Evolutionary conservation across 2,329 filamentous ascomycete species (phyloP), one percentile per base, ranked within the genome.

Genomic region (Aspergillus sergii): DNA sequence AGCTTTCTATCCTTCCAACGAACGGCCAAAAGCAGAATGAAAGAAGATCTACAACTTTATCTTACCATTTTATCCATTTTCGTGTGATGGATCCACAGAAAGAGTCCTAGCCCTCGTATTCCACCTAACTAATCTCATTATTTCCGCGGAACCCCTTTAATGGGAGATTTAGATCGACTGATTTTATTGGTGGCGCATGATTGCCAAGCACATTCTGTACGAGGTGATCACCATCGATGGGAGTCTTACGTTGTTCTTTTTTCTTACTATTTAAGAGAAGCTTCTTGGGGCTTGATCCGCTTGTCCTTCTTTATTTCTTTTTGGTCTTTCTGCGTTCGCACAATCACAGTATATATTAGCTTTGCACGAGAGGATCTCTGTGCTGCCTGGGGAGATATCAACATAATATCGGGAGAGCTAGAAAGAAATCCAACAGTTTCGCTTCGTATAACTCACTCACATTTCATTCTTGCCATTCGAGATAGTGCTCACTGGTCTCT

Each of bases 261-360:
- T 16, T 23, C 4, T 11, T 21, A 12, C 11, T 14, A 14, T 23
- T 46, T 21, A 21, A 41, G 19, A n/a, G 7, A 41, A 3, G 16
- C 16, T 41, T n/a, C 8, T 19, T 41, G 16, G 2, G 8, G 16
- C 16, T 10, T 7, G 5, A 36, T 41, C 16, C 1, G 19, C 0
- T n/a, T 2, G 0, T n/a, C 14, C 14, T 16, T 16, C 34, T 41
- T 19, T 0, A 7, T 41, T 19, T n/a, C 0, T 1, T 4, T n/a
- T n/a, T n/a, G 2, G 16, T 16, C 14, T 36, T 7, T 36, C 5
- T 36, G 12, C 3, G 11, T 12, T 34, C 32, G 0, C 10, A 12
- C 10, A 34, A 12, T 34, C 32, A 5, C 32, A 12, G 32, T 4
- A 34, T 34, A 34, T 12, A 34, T 34, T 1, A 1, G 12, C 32